Conservation (phyloP, 495 filamentous ascomycete genomes). For the Penicillium cinerascens region DNA sequence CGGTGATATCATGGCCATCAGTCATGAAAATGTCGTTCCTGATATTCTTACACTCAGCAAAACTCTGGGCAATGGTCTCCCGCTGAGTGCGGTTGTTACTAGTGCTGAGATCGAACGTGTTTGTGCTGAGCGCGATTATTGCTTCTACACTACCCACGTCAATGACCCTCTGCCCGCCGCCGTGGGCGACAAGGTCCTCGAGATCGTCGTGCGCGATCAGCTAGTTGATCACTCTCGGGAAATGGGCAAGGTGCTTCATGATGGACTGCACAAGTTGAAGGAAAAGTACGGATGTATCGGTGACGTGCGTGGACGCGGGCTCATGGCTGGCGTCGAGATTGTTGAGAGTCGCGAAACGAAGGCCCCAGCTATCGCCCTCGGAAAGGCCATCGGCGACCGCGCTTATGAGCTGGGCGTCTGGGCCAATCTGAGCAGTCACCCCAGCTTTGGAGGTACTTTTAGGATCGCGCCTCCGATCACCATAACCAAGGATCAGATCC, state of each 20-base stretch:
- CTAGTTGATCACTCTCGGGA: slow-evolving; percentile 36
- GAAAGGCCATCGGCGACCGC: slow-evolving; percentile 38
- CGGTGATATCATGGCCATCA: slow-evolving; percentile 46
- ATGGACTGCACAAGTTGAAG: slow-evolving; percentile 39
- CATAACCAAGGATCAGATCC: slow-evolving; percentile 47
- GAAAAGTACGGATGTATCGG: slow-evolving; percentile 52
- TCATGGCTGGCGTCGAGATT: slow-evolving; percentile 54
- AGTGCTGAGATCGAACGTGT: slow-evolving; percentile 43
- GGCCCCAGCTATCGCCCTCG: slow-evolving; percentile 42
- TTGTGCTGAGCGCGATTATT: slow-evolving; percentile 25
- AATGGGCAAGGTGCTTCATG: slow-evolving; percentile 40
- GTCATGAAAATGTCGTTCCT: slow-evolving; percentile 41
- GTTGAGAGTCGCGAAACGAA: slow-evolving; percentile 43
- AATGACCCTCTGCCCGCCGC: slow-evolving; percentile 55
- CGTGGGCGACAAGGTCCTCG: slow-evolving; percentile 54
- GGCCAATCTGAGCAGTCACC: slow-evolving; percentile 48
- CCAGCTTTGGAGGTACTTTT: slow-evolving; percentile 52
- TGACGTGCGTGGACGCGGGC: slow-evolving; percentile 52
- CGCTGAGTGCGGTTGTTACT: slow-evolving; percentile 49
- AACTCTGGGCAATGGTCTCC: slow-evolving; percentile 52
- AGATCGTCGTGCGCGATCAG: slow-evolving; percentile 51
- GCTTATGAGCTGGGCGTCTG: slow-evolving; percentile 50
- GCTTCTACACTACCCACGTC: slow-evolving; percentile 40
- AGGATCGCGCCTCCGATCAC: slow-evolving; percentile 58
- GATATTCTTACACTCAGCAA: slow-evolving; percentile 53